Evolutionary conservation across 208 protist species (phyloP).

Genomic region (Leishmania guyanensis): DNA sequence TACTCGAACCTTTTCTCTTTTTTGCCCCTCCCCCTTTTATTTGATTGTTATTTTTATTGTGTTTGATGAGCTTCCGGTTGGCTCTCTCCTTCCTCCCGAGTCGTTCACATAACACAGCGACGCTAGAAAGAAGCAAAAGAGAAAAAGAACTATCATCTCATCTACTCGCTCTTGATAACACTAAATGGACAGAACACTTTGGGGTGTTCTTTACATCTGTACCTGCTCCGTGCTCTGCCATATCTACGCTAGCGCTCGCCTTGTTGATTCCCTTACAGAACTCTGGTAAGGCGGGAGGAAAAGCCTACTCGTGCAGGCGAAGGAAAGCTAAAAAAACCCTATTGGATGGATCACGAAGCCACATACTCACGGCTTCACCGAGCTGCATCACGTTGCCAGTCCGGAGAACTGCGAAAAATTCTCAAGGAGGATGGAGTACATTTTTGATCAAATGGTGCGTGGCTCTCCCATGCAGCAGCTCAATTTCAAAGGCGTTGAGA

Average conservation of each 20-base stretch:
- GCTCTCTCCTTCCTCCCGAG: neutral
- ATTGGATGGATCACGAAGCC: neutral
- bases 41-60: neutral
- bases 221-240: neutral
- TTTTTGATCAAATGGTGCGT: constrained; percentile 70
- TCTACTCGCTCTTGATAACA: constrained; percentile 1
- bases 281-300: neutral
- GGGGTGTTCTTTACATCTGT: neutral
- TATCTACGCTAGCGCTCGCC: neutral
- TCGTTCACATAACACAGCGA: neutral
- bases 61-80: neutral
- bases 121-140: neutral
- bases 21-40: neutral
- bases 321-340: neutral
- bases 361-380: neutral
- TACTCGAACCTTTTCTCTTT: constrained; percentile 6
- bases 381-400: neutral
- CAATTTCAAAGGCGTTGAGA: constrained; percentile 29
- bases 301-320: neutral
- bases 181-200: constrained; percentile 1
- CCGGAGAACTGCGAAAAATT: neutral
- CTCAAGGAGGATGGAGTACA: constrained; percentile 43
- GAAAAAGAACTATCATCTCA: constrained; percentile 1
- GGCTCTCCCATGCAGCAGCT: constrained; percentile 66
- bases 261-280: neutral